Percentiles rank a stretch among this genome's conserved stretches.
These are phyloP conservation scores for Fusarium sp. DNA, from an alignment of 2,329 filamentous ascomycete species.

Conservation along the genomic window DNA sequence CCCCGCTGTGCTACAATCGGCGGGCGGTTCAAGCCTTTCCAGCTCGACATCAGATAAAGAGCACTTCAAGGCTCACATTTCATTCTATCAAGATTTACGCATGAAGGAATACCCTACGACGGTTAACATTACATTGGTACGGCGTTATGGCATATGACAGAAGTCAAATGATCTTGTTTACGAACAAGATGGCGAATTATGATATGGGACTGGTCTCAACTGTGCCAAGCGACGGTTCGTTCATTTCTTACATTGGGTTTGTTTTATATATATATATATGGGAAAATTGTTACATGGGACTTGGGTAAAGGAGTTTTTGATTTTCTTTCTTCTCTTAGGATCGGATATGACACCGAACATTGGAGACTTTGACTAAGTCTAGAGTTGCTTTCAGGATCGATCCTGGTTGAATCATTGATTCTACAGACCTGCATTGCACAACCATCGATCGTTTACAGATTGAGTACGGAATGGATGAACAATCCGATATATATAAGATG, in stretches of 20 bases:
- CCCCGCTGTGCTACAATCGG: slow-evolving; percentile 83
- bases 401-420: slow-evolving; percentile 17
- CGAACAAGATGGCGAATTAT: slow-evolving; percentile 41
- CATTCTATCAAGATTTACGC: slow-evolving; percentile 20
- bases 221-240: slow-evolving; percentile 34
- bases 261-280: slow-evolving; percentile 16
- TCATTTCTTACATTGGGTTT: slow-evolving; percentile 30
- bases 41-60: slow-evolving; percentile 79
- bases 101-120: slow-evolving; percentile 23
- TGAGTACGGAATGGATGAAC: slow-evolving; percentile 24
- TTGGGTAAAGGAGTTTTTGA: slow-evolving; percentile 45
- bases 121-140: slow-evolving; percentile 41
- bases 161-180: slow-evolving; percentile 39
- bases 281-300: slow-evolving; percentile 35
- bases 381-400: not conserved
- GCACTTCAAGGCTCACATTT: slow-evolving; percentile 35
- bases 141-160: slow-evolving; percentile 46
- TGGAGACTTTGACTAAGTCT: slow-evolving; percentile 1
- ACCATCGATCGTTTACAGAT: slow-evolving; percentile 43
- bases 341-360: not conserved
- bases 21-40: slow-evolving; percentile 85
- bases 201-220: slow-evolving; percentile 26
- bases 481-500: not conserved
- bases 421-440: slow-evolving; percentile 21
- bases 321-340: slow-evolving; percentile 15